Percentiles rank a stretch among this genome's conserved stretches.
Conservation (phyloP, 2,329 filamentous ascomycete genomes). For the Biscogniauxia marginata region DNA sequence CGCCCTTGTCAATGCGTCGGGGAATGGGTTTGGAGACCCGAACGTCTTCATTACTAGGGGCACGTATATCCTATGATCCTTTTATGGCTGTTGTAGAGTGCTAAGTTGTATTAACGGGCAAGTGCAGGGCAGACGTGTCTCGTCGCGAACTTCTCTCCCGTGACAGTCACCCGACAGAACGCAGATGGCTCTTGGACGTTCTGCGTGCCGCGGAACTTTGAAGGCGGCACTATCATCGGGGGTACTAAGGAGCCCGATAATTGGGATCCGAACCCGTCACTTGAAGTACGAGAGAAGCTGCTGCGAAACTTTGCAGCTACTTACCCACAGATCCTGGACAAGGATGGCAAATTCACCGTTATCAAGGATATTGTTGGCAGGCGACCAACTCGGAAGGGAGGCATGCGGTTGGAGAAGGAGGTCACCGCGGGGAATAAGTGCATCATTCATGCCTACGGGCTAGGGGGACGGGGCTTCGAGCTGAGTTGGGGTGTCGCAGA, state of each 20-base stretch:
- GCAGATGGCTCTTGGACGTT: slow-evolving; percentile 63
- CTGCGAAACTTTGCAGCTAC: slow-evolving; percentile 37
- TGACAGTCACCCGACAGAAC: slow-evolving; percentile 57
- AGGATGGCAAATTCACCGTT: slow-evolving; percentile 31
- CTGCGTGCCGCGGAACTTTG: slow-evolving; percentile 58
- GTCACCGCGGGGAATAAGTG: slow-evolving; percentile 25
- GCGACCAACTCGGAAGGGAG: slow-evolving; percentile 44
- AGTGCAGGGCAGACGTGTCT: slow-evolving; percentile 46
- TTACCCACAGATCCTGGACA: slow-evolving; percentile 28
- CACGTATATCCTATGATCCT: slow-evolving; percentile 14
- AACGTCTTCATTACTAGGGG: slow-evolving; percentile 44
- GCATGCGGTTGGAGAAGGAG: slow-evolving; percentile 55
- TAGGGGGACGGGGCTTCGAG: slow-evolving; percentile 61
- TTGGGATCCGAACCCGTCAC: slow-evolving; percentile 50
- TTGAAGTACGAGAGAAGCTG: slow-evolving; percentile 45
- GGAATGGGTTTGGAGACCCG: slow-evolving; percentile 43
- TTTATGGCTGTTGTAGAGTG: background rate
- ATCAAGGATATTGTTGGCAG: slow-evolving; percentile 45
- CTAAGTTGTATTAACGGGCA: background rate
- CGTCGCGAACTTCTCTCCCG: slow-evolving; percentile 36
- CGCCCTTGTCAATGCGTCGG: slow-evolving; percentile 46
- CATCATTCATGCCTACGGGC: slow-evolving; percentile 57
- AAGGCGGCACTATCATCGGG: slow-evolving; percentile 64
- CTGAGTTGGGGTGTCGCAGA: slow-evolving; percentile 59
- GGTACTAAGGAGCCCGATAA: slow-evolving; percentile 62